A percentile compares a stretch with the other conserved stretches of the same genome.
These are phyloP conservation scores for Botrytis aclada DNA, from an alignment of 2,329 filamentous ascomycete species.

Conservation along the genomic window DNA sequence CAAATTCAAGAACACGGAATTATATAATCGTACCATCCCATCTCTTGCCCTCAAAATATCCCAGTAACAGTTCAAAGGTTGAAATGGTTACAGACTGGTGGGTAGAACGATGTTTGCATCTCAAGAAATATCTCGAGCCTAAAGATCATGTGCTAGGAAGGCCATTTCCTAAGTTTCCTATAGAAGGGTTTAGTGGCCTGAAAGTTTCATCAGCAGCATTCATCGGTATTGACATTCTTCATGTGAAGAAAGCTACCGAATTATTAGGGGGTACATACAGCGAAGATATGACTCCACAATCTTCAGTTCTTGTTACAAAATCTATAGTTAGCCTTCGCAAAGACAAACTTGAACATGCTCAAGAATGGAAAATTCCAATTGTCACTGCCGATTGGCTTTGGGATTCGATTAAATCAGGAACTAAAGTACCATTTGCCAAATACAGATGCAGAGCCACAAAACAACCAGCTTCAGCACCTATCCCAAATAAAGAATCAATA, in stretches of 20 bases:
- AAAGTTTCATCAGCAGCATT: constrained; percentile 80
- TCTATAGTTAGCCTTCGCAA: constrained; percentile 50
- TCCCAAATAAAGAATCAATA: constrained; percentile 6
- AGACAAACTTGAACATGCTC: constrained; percentile 77
- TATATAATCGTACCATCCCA: constrained; percentile 47
- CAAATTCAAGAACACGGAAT: constrained; percentile 21
- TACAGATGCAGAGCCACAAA: constrained; percentile 42
- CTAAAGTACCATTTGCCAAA: constrained; percentile 47
- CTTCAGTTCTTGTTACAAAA: constrained; percentile 69
- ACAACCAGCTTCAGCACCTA: constrained; percentile 27
- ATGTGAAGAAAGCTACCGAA: constrained; percentile 72
- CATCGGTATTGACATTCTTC: constrained; percentile 76
- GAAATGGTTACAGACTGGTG: constrained; percentile 82
- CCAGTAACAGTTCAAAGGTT: constrained; percentile 40
- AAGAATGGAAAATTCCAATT: constrained; percentile 74
- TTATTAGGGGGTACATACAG: constrained; percentile 79
- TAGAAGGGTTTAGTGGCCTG: constrained; percentile 66
- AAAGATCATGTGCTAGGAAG: constrained; percentile 68
- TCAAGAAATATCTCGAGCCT: constrained; percentile 68
- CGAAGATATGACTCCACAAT: constrained; percentile 67
- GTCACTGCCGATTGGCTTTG: constrained; percentile 82
- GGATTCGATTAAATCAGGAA: constrained; percentile 65
- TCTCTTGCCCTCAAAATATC: constrained; percentile 33
- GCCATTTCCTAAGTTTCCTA: constrained; percentile 69
- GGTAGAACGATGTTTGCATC: constrained; percentile 82